A percentile compares a stretch with the other conserved stretches of the same genome.
phyloP scores from a whole-genome alignment of 2,329 filamentous ascomycete species.

The Moelleriella libera region DNA sequence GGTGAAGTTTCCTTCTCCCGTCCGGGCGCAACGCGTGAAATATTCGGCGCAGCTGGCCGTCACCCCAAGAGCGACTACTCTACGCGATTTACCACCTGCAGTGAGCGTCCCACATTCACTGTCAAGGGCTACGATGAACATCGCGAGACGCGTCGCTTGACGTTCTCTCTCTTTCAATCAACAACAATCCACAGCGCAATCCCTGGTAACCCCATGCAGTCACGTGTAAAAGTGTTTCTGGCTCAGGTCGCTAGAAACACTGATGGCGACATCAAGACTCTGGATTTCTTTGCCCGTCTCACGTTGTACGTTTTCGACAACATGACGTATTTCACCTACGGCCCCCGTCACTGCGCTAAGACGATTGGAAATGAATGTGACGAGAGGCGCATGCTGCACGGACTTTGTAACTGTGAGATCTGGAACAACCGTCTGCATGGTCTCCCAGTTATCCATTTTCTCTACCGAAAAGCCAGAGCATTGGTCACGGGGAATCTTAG shows the following conservation, averaged over 20 bases:
- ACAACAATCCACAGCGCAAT: neutral
- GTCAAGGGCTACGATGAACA: constrained; percentile 1
- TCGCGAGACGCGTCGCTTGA: constrained; percentile 2
- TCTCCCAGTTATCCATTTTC: neutral
- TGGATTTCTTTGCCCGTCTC: constrained; percentile 1
- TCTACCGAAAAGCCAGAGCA: neutral
- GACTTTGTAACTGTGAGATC: constrained; percentile 2
- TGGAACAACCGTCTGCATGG: constrained; percentile 3
- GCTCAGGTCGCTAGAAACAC: neutral
- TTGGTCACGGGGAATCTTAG: neutral
- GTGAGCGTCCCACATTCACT: constrained; percentile 2
- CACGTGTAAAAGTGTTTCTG: neutral
- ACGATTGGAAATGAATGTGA: constrained; percentile 2
- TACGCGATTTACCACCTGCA: constrained; percentile 2
- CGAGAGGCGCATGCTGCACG: constrained; percentile 1
- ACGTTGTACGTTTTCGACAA: constrained; percentile 5
- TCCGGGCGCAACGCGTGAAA: constrained; percentile 1
- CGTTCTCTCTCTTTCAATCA: constrained; percentile 3
- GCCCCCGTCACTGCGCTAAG: constrained; percentile 1
- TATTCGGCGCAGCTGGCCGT: constrained; percentile 3
- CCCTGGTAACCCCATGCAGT: neutral
- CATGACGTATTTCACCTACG: constrained; percentile 2
- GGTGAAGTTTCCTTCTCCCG: constrained; percentile 3
- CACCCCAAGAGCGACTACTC: constrained; percentile 4
- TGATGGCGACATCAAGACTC: neutral